These are phyloP conservation scores for Juncus effusus DNA, from an alignment of 176 grass and related monocot species.

Conservation along the genomic window DNA sequence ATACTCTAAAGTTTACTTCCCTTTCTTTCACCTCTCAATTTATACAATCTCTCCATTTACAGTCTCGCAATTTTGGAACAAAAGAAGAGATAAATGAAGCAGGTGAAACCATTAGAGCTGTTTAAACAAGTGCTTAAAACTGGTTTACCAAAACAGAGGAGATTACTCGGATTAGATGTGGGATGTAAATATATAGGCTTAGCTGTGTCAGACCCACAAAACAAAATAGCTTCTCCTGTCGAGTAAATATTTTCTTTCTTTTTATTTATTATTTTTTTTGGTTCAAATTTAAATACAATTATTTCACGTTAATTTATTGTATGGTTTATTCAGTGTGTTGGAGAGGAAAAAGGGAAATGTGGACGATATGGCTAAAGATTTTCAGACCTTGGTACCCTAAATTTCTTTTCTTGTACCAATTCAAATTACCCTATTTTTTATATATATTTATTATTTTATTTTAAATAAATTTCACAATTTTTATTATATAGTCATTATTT, in stretches of 20 bases:
- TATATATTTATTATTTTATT: not conserved
- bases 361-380: conserved; percentile 56
- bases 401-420: not conserved
- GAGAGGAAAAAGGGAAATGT: conserved; percentile 74
- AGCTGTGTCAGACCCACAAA: conserved; percentile 58
- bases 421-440: not conserved
- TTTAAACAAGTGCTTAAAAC: conserved; percentile 57
- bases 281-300: not conserved
- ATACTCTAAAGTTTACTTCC: not conserved
- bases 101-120: conserved; percentile 46
- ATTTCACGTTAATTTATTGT: conserved; percentile 1
- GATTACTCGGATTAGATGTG: conserved; percentile 79
- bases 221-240: conserved; percentile 58
- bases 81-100: conserved; percentile 47
- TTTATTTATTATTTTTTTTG: not conserved
- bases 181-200: conserved; percentile 78
- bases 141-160: conserved; percentile 19
- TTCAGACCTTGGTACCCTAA: conserved; percentile 60
- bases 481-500: conserved; percentile 10
- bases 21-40: not conserved
- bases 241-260: conserved; percentile 36
- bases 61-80: not conserved
- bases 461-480: not conserved
- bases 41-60: not conserved
- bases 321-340: conserved; percentile 62